These are phyloP conservation scores for Aphanocladium album DNA, from an alignment of 2,329 filamentous ascomycete species.

Conservation along the genomic window DNA sequence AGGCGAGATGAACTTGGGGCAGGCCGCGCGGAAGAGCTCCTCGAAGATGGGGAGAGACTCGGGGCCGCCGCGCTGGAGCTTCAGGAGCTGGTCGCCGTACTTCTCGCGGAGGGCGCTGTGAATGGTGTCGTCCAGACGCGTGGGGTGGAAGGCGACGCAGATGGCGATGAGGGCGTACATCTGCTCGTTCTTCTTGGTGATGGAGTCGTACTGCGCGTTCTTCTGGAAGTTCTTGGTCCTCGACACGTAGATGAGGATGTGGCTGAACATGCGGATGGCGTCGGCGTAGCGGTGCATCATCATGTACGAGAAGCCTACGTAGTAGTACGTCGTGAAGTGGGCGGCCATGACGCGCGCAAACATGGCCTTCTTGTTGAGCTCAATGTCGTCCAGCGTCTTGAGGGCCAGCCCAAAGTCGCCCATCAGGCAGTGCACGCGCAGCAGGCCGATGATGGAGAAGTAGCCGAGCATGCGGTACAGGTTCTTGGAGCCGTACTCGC, in stretches of 20 bases:
- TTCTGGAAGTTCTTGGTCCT: constrained; percentile 99
- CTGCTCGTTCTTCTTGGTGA: constrained; percentile 99
- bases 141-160: constrained; percentile 96
- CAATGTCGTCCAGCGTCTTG: constrained; percentile 98
- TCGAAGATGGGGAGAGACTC: constrained; percentile 95
- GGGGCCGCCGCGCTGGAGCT: constrained; percentile 92
- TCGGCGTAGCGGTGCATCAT: constrained; percentile 99
- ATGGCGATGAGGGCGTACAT: constrained; percentile 99
- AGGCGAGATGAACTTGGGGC: constrained; percentile 98
- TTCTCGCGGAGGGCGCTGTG: constrained; percentile 97
- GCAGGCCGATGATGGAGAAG: constrained; percentile 96
- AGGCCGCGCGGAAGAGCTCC: constrained; percentile 95
- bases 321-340: constrained; percentile 99
- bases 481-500: constrained; percentile 90
- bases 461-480: constrained; percentile 98
- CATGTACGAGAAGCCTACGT: constrained; percentile 99
- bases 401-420: constrained; percentile 97
- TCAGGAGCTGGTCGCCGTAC: constrained; percentile 96
- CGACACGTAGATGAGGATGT: constrained; percentile 98
- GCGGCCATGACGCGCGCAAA: constrained; percentile 99
- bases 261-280: constrained; percentile 99
- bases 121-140: constrained; percentile 95
- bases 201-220: constrained; percentile 95
- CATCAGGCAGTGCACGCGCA: constrained; percentile 92
- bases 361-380: constrained; percentile 99